Percentiles rank a stretch among this genome's conserved stretches.
These are phyloP conservation scores for Jaltomata sinuosa DNA, from an alignment of 257 asterid genomes.

Conservation along the genomic window DNA sequence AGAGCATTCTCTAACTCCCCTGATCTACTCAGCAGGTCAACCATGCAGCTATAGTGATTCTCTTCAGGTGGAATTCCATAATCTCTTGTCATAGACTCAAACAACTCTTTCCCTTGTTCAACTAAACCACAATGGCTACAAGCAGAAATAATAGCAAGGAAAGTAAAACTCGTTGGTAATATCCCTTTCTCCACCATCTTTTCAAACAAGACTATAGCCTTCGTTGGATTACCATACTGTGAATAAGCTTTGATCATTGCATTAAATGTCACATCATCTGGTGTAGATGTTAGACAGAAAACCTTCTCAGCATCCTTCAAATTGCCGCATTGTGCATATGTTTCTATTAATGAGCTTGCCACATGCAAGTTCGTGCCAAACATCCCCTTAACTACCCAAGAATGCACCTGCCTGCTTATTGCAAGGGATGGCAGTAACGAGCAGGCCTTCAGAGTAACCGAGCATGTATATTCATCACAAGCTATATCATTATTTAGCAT, in stretches of 20 bases:
- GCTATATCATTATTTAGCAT: neutral
- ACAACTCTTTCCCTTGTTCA: slow-evolving; percentile 13
- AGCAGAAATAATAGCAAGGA: slow-evolving; percentile 12
- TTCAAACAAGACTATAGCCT: slow-evolving; percentile 2
- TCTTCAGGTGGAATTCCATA: slow-evolving; percentile 9
- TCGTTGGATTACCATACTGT: slow-evolving; percentile 4
- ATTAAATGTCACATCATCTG: slow-evolving; percentile 3
- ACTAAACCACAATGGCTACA: slow-evolving; percentile 19
- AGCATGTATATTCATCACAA: slow-evolving; percentile 15
- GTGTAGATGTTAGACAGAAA: neutral
- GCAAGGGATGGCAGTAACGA: slow-evolving; percentile 9
- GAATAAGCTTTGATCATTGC: slow-evolving; percentile 17
- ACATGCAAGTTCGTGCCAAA: slow-evolving; percentile 6
- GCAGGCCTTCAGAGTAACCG: slow-evolving; percentile 2
- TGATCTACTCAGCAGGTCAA: slow-evolving; percentile 21
- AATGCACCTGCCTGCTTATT: slow-evolving; percentile 16
- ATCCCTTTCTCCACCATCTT: slow-evolving; percentile 4
- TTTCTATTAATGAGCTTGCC: slow-evolving; percentile 18
- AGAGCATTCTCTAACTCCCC: slow-evolving; percentile 11
- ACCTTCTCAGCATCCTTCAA: slow-evolving; percentile 12
- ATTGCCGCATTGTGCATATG: slow-evolving; percentile 13
- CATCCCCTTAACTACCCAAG: slow-evolving; percentile 7
- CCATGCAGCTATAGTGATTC: slow-evolving; percentile 23
- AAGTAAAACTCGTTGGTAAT: slow-evolving; percentile 9
- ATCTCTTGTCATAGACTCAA: slow-evolving; percentile 7